These are phyloP conservation scores for Komagataea norvegica DNA, from an alignment of 1,139 yeast species.

Conservation along the genomic window DNA sequence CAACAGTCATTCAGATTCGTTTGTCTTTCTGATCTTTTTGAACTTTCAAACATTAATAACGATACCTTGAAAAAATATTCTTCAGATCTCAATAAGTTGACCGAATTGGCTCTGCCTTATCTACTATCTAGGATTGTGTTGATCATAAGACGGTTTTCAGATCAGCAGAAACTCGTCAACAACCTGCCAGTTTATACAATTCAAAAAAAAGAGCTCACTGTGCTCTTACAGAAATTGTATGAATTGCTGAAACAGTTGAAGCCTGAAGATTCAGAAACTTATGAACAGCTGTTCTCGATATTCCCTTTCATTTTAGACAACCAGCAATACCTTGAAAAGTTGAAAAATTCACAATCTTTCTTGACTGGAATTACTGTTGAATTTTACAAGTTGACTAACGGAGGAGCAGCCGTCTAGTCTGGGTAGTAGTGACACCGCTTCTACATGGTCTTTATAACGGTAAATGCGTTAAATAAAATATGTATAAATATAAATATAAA, in stretches of 20 bases:
- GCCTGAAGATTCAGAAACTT: conserved; percentile 12
- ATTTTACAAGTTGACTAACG: conserved; percentile 20
- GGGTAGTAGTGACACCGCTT: neutral
- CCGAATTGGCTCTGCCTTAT: conserved; percentile 33
- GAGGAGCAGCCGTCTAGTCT: neutral
- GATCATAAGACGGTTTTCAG: conserved; percentile 46
- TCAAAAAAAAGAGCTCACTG: conserved; percentile 43
- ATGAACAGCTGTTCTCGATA: conserved; percentile 26
- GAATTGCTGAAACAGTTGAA: conserved; percentile 25
- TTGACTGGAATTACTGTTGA: conserved; percentile 21
- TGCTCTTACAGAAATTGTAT: conserved; percentile 32
- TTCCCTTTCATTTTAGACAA: conserved; percentile 37
- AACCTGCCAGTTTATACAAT: conserved; percentile 49
- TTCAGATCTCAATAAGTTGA: conserved; percentile 14
- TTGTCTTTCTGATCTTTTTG: conserved; percentile 46
- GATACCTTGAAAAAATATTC: neutral
- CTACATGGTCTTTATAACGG: neutral
- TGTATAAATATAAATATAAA: neutral
- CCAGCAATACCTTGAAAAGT: conserved; percentile 17
- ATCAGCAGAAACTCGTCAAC: conserved; percentile 48
- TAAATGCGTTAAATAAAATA: conserved; percentile 4
- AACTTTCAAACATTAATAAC: conserved; percentile 25
- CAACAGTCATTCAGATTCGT: conserved; percentile 40
- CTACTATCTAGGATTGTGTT: conserved; percentile 46
- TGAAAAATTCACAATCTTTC: conserved; percentile 12